phyloP scores from a whole-genome alignment of 2,329 filamentous ascomycete genomes.

The Fusarium palustre region DNA sequence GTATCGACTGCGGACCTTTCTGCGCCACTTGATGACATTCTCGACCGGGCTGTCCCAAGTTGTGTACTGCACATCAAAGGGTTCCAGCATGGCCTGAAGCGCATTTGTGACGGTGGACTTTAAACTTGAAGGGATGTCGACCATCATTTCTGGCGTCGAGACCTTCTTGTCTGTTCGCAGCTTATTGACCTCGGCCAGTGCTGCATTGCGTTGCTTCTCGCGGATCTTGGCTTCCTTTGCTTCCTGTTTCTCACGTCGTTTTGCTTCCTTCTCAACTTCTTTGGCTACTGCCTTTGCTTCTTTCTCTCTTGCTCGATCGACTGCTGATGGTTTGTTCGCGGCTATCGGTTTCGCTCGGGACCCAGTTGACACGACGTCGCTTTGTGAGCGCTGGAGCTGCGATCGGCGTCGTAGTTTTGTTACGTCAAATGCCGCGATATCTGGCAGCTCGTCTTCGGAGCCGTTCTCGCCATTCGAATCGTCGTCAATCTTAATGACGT shows the following conservation, averaged over 20 bases:
- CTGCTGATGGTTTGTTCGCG: conserved; percentile 50
- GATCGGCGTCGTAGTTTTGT: conserved; percentile 45
- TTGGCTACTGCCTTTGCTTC: conserved; percentile 61
- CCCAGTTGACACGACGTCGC: conserved; percentile 45
- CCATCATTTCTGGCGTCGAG: conserved; percentile 81
- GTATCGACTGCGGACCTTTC: conserved; percentile 73
- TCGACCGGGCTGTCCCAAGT: conserved; percentile 60
- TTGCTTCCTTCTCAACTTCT: conserved; percentile 66
- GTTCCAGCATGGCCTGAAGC: conserved; percentile 62
- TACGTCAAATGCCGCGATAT: conserved; percentile 57
- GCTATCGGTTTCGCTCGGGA: conserved; percentile 34
- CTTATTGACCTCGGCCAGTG: conserved; percentile 79
- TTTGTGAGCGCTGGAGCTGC: conserved; percentile 49
- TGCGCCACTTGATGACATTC: conserved; percentile 73
- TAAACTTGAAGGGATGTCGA: conserved; percentile 73
- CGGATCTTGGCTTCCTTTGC: conserved; percentile 70
- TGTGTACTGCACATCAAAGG: conserved; percentile 61
- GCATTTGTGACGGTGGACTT: conserved; percentile 59
- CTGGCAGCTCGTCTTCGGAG: conserved; percentile 63
- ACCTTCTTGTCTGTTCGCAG: conserved; percentile 78
- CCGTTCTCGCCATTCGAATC: conserved; percentile 48
- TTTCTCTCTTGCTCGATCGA: conserved; percentile 56
- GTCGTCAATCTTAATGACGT: conserved; percentile 55
- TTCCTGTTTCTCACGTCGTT: conserved; percentile 67
- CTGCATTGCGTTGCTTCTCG: conserved; percentile 73